Evolutionary conservation across 2,329 filamentous ascomycete genomes (phyloP).

Genomic region (Stachybotrys elegans): DNA sequence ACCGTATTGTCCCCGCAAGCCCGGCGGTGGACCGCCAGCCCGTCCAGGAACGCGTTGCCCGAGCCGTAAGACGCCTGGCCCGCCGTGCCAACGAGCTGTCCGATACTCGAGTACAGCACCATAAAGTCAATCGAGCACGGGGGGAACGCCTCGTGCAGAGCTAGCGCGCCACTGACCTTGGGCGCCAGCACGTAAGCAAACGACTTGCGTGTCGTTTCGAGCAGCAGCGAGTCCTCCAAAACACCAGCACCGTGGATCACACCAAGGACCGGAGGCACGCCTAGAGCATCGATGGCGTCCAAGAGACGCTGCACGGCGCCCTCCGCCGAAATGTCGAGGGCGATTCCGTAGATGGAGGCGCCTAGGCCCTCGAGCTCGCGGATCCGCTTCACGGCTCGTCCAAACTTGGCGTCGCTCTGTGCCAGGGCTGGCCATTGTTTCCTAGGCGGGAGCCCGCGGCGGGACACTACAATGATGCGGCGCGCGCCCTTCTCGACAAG

Average conservation of each 20-base stretch:
- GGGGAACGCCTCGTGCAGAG: slow-evolving; percentile 4
- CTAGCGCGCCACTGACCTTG: neutral
- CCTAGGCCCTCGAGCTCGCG: neutral
- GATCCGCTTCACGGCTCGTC: neutral
- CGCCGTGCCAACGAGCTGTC: slow-evolving; percentile 5
- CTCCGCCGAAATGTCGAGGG: neutral
- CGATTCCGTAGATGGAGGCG: neutral
- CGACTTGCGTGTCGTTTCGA: neutral
- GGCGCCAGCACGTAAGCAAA: slow-evolving; percentile 1
- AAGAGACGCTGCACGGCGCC: neutral
- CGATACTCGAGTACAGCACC: slow-evolving; percentile 3
- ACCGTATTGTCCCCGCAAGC: slow-evolving; percentile 5
- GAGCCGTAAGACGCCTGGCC: slow-evolving; percentile 5
- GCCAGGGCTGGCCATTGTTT: neutral
- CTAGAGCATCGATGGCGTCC: neutral
- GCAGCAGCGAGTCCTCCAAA: neutral
- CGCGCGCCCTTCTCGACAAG: neutral
- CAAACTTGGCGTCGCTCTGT: neutral
- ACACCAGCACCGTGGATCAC: slow-evolving; percentile 1
- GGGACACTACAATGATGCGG: neutral
- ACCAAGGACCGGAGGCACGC: neutral
- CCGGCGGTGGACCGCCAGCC: slow-evolving; percentile 4
- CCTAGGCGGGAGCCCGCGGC: neutral
- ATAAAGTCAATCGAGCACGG: slow-evolving; percentile 6
- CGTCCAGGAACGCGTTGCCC: slow-evolving; percentile 5